phyloP scores from a whole-genome alignment of 2,329 filamentous ascomycete species.

The Chaetomium strumarium region DNA sequence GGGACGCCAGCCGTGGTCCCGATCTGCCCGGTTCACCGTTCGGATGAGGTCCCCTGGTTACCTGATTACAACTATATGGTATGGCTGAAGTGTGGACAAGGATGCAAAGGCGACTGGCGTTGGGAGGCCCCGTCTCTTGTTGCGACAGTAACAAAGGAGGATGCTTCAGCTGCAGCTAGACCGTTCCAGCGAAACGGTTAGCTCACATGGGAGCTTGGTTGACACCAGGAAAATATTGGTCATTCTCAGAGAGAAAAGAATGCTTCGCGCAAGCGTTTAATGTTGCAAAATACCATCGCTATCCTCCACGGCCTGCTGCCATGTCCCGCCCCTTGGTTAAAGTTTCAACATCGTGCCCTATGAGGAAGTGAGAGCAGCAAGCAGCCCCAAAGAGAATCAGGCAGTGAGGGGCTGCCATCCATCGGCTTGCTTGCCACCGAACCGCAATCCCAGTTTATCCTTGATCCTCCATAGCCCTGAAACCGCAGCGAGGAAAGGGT shows the following conservation, averaged over 20 bases:
- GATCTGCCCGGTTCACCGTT: no score
- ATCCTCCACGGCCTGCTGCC: constrained; percentile 4
- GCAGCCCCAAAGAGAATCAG: constrained; percentile 7
- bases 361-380: constrained; percentile 9
- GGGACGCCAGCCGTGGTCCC: background rate
- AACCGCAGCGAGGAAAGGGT: constrained; percentile 10
- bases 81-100: no score
- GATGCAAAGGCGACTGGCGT: no score
- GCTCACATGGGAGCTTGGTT: background rate
- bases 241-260: background rate
- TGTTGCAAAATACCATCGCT: constrained; percentile 7
- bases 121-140: no score
- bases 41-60: no score
- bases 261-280: background rate
- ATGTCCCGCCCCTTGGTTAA: constrained; percentile 1
- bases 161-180: no score
- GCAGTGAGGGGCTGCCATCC: constrained; percentile 4
- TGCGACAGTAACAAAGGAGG: no score
- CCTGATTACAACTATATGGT: no score
- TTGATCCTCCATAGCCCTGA: background rate
- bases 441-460: constrained; percentile 11
- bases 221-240: background rate
- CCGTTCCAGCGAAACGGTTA: no score
- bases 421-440: constrained; percentile 17
- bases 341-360: constrained; percentile 9